A percentile compares a stretch with the other conserved stretches of the same genome.
These are phyloP conservation scores for Coccomyxa sp. DNA, from an alignment of 139 green algal species.

Conservation along the genomic window DNA sequence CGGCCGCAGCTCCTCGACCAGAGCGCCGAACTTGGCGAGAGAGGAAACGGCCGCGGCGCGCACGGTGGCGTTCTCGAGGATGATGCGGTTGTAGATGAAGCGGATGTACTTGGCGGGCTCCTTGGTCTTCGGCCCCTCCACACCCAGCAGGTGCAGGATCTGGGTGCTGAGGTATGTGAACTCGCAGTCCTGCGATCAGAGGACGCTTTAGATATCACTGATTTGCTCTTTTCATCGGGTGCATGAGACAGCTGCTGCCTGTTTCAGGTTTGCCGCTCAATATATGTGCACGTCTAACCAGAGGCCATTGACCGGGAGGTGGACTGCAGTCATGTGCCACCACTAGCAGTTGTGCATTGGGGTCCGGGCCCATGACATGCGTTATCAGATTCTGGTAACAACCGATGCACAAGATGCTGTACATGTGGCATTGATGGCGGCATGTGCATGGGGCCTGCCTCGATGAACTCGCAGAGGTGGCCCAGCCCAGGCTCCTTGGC, in stretches of 20 bases:
- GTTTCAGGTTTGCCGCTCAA: too few species aligned
- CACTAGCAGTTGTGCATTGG: neutral
- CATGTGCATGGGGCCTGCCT: constrained; percentile 31
- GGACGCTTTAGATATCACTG: neutral
- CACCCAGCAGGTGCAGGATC: constrained; percentile 91
- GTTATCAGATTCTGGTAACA: neutral
- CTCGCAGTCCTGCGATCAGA: constrained; percentile 82
- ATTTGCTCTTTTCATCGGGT: neutral
- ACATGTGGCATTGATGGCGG: too few species aligned
- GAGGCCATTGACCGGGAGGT: too few species aligned
- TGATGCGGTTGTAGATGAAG: constrained; percentile 99
- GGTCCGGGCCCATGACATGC: neutral
- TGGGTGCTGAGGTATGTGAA: constrained; percentile 96
- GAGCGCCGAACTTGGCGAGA: constrained; percentile 83
- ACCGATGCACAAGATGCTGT: too few species aligned
- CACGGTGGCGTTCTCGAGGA: constrained; percentile 98
- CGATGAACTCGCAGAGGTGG: constrained; percentile 99
- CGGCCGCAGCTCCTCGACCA: constrained; percentile 50
- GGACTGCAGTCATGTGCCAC: too few species aligned
- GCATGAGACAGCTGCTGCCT: neutral
- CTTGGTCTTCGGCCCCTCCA: constrained; percentile 71
- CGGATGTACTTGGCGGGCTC: constrained; percentile 84
- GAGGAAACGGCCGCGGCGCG: constrained; percentile 85
- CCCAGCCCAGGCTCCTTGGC: constrained; percentile 92
- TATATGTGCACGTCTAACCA: too few species aligned